phyloP scores from a whole-genome alignment of 2,329 filamentous ascomycete genomes.

The Diaporthe vexans region DNA sequence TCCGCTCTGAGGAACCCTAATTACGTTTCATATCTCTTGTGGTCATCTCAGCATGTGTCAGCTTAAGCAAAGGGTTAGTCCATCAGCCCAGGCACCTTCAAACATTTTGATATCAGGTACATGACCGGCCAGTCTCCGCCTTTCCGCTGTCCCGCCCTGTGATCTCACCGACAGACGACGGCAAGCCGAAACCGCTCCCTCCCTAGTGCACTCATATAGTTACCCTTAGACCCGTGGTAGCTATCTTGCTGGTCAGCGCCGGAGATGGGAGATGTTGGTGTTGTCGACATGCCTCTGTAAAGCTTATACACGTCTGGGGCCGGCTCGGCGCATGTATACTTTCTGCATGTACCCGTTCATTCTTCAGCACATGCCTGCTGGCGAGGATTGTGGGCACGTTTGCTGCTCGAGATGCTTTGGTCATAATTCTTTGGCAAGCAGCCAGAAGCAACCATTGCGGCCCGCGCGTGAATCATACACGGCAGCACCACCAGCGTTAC shows the following conservation, averaged over 20 bases:
- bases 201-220: background rate
- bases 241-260: background rate
- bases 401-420: background rate
- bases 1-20: background rate
- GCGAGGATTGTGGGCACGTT: background rate
- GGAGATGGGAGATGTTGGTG: background rate
- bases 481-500: no score
- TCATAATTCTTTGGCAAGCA: background rate
- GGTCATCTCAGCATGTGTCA: conserved; percentile 3
- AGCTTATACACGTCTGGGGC: background rate
- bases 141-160: conserved; percentile 10
- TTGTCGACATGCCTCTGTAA: background rate
- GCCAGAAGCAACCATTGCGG: background rate
- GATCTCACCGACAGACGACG: background rate
- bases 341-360: background rate
- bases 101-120: background rate
- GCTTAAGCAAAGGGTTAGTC: conserved; percentile 7
- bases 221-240: background rate
- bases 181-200: background rate
- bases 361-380: background rate
- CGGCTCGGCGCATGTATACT: conserved; percentile 18
- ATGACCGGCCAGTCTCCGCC: background rate
- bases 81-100: background rate
- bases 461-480: background rate
- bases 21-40: conserved; percentile 14